These are phyloP conservation scores for Fusarium fujikuroi DNA, from an alignment of 2,329 filamentous ascomycete species.

Conservation along the genomic window DNA sequence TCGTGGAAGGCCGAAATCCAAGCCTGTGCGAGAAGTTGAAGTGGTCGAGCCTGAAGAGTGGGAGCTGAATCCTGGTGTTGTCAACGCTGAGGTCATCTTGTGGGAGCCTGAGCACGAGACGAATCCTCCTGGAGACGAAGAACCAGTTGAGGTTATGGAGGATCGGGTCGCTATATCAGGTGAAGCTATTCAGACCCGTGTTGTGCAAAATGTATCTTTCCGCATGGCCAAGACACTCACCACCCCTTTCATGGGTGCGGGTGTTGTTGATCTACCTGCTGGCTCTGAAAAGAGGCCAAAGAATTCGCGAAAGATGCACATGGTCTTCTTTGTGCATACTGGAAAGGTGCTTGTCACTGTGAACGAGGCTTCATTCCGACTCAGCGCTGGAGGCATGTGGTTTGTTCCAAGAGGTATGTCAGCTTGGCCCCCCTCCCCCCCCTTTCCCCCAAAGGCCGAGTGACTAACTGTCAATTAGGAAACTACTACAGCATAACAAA, in stretches of 20 bases:
- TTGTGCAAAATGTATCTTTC: slow-evolving; percentile 76
- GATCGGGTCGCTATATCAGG: slow-evolving; percentile 68
- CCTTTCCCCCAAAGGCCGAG: not conserved
- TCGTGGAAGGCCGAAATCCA: slow-evolving; percentile 46
- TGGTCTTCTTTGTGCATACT: slow-evolving; percentile 91
- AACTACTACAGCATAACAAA: slow-evolving; percentile 95
- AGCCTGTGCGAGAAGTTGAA: slow-evolving; percentile 57
- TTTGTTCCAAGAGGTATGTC: slow-evolving; percentile 92
- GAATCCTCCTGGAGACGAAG: slow-evolving; percentile 64
- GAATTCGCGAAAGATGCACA: slow-evolving; percentile 95
- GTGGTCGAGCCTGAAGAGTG: slow-evolving; percentile 72
- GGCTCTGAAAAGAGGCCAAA: slow-evolving; percentile 87
- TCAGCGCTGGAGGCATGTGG: slow-evolving; percentile 89
- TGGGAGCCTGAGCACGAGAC: slow-evolving; percentile 70
- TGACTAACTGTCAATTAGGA: slow-evolving; percentile 62
- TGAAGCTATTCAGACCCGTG: slow-evolving; percentile 65
- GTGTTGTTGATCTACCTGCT: slow-evolving; percentile 88
- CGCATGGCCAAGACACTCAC: slow-evolving; percentile 89
- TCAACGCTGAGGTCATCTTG: slow-evolving; percentile 70
- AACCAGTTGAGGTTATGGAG: slow-evolving; percentile 63
- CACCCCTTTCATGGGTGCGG: slow-evolving; percentile 86
- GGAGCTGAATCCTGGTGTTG: slow-evolving; percentile 73
- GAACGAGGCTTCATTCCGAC: slow-evolving; percentile 79
- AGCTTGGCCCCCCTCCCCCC: not conserved
- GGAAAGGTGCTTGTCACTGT: slow-evolving; percentile 86